Percentiles rank a stretch among this genome's conserved stretches.
Conservation (phyloP, 202 grass and related monocot genomes). For the Panicum virgatum region DNA sequence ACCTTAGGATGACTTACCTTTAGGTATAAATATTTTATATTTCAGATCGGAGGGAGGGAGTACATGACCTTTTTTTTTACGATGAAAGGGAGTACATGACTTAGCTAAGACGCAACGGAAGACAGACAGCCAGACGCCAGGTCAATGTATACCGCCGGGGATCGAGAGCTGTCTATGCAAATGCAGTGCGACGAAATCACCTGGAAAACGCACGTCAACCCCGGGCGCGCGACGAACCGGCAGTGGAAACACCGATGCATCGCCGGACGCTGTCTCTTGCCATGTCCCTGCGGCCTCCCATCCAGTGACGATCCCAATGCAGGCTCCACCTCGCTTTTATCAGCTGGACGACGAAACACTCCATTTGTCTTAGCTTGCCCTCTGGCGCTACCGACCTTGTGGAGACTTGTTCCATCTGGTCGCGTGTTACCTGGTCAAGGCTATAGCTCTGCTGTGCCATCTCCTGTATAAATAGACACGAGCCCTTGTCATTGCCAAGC, state of each 20-base stretch:
- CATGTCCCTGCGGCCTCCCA: too few relatives aligned
- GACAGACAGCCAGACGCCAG: too few relatives aligned
- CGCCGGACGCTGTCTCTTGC: not conserved
- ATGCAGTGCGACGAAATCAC: not conserved
- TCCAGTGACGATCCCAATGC: constrained; percentile 11
- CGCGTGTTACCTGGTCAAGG: not conserved
- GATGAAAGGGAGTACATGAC: too few relatives aligned
- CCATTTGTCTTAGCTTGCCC: too few relatives aligned
- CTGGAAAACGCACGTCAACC: not conserved
- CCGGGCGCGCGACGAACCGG: not conserved
- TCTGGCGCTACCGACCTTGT: not conserved
- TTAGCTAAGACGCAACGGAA: too few relatives aligned
- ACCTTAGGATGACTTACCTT: too few relatives aligned
- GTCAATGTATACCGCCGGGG: not conserved
- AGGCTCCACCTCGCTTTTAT: not conserved
- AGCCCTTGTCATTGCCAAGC: not conserved
- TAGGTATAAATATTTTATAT: too few relatives aligned
- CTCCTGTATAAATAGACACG: not conserved
- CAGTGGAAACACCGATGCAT: not conserved
- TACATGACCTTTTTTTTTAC: too few relatives aligned
- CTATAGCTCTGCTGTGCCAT: not conserved
- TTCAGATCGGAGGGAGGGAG: too few relatives aligned
- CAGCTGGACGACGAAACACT: not conserved
- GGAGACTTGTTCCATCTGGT: not conserved
- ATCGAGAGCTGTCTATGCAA: not conserved